Base-by-base conservation (phyloP, 441 rosid species). In the Croton laevigatus region DNA sequence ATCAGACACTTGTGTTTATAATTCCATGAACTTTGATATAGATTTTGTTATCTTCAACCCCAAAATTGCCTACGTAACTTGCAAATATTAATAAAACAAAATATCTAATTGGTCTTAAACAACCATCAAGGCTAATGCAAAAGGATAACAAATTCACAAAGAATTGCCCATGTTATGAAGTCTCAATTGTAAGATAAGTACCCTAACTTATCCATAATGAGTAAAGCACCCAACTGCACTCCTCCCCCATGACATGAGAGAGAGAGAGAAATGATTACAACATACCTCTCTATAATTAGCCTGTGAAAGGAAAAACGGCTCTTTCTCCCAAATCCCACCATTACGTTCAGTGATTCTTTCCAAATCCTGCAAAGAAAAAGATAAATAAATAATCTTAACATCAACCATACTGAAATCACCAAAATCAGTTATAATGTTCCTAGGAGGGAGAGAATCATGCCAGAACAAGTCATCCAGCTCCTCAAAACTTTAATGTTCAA, bases 321-420 rank as follows among this genome's bases (percentile, higher is more conserved):
- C 97, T 68, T 86, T 86, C 81, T 89, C 95, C 59, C 64, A 78
- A 54, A 83, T 40, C 32, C 89, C 95, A 11, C 88, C 87, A 73
- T 82, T 83, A 68, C 74, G 87, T 62, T 71, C 70, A 73, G 89
- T 40, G 48, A 89, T 77, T 79, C 95, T 88, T 75, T 88, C 90
- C 78, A 89, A 67, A 83, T 88, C 93, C 97, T 91, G 85, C 68
- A 23, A 76, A 72, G 60, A 46, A 59, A 77, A 72, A 5, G 27
- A 60, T 40, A 16, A 73, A 44, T 12, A 34, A 68, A 44, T 12
- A 34, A 68, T 37, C 38, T 61, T 60, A 23, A 57, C 7, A 37
- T 13, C 5, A 49, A 27, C 32, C 3, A 9, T 34, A 10, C 12
- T 12, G 17, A 36, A 70, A 60, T 64, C 45, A 38, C 32, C 32